Conservation (phyloP, 257 asterid genomes). For the Craterostigma plantagineum region DNA sequence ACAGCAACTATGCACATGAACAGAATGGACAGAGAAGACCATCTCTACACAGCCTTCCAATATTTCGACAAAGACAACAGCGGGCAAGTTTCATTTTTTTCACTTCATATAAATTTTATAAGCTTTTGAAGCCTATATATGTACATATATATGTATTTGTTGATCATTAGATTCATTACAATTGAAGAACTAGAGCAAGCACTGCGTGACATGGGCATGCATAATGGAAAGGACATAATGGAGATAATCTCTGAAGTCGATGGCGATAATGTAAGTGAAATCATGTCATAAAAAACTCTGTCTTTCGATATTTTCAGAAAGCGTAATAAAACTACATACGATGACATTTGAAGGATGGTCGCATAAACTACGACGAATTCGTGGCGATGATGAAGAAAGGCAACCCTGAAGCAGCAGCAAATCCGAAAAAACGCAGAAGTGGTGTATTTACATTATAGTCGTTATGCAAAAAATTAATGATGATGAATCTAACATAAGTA, state of each 20-base stretch:
- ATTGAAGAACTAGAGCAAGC: slow-evolving; percentile 68
- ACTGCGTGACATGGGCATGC: slow-evolving; percentile 48
- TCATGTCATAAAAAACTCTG: neutral
- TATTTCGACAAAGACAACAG: slow-evolving; percentile 10
- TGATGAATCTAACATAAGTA: no score
- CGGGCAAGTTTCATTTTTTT: neutral
- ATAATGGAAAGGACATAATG: slow-evolving; percentile 32
- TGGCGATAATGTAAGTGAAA: slow-evolving; percentile 30
- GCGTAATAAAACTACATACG: neutral
- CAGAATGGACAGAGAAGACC: slow-evolving; percentile 8
- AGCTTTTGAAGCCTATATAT: neutral
- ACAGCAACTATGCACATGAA: slow-evolving; percentile 10
- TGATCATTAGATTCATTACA: slow-evolving; percentile 39
- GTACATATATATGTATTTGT: neutral
- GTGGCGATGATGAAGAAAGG: slow-evolving; percentile 71
- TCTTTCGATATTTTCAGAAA: no score
- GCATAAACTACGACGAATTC: slow-evolving; percentile 45
- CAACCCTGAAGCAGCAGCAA: slow-evolving; percentile 26
- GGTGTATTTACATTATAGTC: slow-evolving; percentile 17
- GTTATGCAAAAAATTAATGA: no score
- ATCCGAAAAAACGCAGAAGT: slow-evolving; percentile 37
- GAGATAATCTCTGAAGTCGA: slow-evolving; percentile 55
- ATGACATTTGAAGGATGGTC: slow-evolving; percentile 34
- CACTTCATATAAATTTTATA: neutral
- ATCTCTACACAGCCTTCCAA: slow-evolving; percentile 9